phyloP scores from a whole-genome alignment of 371 early-diverging fungal species.

The Capillidium rhysosporum region DNA sequence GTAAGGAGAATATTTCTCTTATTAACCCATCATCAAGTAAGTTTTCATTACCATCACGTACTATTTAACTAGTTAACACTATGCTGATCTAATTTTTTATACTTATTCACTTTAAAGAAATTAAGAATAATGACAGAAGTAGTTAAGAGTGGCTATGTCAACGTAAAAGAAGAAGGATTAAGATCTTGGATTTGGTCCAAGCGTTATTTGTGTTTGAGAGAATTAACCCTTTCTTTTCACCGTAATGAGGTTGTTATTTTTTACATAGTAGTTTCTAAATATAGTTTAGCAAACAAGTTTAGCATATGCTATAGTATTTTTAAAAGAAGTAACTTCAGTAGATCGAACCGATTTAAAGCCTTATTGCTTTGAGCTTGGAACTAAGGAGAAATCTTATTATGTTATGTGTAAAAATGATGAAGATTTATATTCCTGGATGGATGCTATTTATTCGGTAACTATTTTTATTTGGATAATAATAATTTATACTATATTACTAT shows the following conservation, averaged over 20 bases:
- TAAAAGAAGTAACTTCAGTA: constrained; percentile 73
- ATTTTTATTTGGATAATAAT: background rate
- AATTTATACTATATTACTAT: background rate
- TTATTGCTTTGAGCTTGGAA: constrained; percentile 76
- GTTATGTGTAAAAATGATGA: constrained; percentile 80
- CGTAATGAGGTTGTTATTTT: constrained; percentile 52
- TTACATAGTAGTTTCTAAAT: background rate
- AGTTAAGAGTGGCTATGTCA: constrained; percentile 63
- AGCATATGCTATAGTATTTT: constrained; percentile 41
- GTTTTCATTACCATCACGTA: no score
- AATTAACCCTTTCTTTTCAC: constrained; percentile 83
- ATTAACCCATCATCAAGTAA: no score
- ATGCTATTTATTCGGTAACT: constrained; percentile 66
- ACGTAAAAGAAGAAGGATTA: constrained; percentile 77
- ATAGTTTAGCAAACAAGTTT: background rate
- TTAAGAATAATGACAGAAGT: constrained; percentile 11
- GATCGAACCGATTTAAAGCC: constrained; percentile 65
- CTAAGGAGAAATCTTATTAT: constrained; percentile 68
- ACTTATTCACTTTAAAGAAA: no score
- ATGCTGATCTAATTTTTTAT: no score
- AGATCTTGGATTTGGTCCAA: constrained; percentile 87
- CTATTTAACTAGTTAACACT: no score
- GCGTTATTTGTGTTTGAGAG: constrained; percentile 75
- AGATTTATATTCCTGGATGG: constrained; percentile 92
- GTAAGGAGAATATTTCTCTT: no score